These are phyloP conservation scores for Raffaelea arxii DNA, from an alignment of 2,329 filamentous ascomycete species.

Conservation along the genomic window DNA sequence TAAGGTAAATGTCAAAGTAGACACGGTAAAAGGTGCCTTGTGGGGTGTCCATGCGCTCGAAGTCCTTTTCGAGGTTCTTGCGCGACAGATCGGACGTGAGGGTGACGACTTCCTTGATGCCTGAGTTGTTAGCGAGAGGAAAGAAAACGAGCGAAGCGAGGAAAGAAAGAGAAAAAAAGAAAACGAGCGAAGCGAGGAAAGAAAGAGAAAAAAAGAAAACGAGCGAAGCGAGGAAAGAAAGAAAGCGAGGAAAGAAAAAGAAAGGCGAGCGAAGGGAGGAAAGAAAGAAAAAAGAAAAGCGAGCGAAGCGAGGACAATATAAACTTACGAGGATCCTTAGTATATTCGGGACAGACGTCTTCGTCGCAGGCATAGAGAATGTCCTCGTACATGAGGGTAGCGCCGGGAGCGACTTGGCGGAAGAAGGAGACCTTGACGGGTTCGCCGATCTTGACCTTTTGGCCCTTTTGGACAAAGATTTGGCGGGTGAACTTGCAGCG, in stretches of 20 bases:
- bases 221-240: too few species aligned
- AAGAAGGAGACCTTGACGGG: slow-evolving; percentile 99
- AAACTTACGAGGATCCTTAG: slow-evolving; percentile 93
- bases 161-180: not conserved
- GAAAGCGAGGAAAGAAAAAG: too few species aligned
- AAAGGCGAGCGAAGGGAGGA: too few species aligned
- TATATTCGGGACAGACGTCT: slow-evolving; percentile 96
- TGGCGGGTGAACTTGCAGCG: slow-evolving; percentile 97
- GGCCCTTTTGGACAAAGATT: slow-evolving; percentile 97
- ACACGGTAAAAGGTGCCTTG: slow-evolving; percentile 92
- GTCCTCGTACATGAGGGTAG: slow-evolving; percentile 98
- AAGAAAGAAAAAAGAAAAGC: not conserved
- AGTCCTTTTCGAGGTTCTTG: slow-evolving; percentile 98
- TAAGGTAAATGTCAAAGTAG: slow-evolving; percentile 76
- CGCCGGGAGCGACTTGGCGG: slow-evolving; percentile 91
- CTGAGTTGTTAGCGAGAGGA: slow-evolving; percentile 33
- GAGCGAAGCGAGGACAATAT: not conserved
- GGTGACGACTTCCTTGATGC: slow-evolving; percentile 98
- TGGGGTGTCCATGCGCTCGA: slow-evolving; percentile 97
- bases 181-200: not conserved
- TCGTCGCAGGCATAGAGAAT: slow-evolving; percentile 96
- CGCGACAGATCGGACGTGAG: slow-evolving; percentile 92
- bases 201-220: not conserved
- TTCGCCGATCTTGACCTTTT: slow-evolving; percentile 98
- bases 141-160: too few species aligned